Evolutionary conservation across 768 basidiomycete genomes (phyloP), one percentile per base, ranked within the genome.

Genomic region (Lepiota brunneoincarnata): DNA sequence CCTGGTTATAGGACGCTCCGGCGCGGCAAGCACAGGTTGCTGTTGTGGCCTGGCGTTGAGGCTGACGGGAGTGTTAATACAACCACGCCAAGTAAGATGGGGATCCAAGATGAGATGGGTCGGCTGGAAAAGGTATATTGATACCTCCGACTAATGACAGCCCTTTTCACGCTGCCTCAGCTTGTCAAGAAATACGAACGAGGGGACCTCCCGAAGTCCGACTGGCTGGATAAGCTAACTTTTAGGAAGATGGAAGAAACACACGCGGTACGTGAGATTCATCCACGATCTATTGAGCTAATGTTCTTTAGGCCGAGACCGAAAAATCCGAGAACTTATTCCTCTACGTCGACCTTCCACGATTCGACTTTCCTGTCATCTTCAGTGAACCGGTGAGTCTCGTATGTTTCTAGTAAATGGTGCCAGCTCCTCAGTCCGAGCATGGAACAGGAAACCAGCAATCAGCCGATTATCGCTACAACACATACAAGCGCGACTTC

Each of bases 321-420:
- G 86, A 86, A 59, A 95, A 93, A 68, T 96, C 94, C 0, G 86
- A 94, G 55, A 91, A 93, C 62, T 75, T 98, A n/a, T 98, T 91
- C 67, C 80, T 98, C 10, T 98, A 98, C 68, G 86, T 98, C 40
- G 97, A 98, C 72, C 68, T 98, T 21, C 97, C 95, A 1, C 83
- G 93, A 34, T 99, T 98, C 65, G 96, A 98, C 66, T 98, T 98
- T 65, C 97, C 97, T 0, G 89, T 99, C 17, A 87, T 98, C 51
- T 99, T 90, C 68, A 91, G 88, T 59, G 96, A 99, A 72, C 83
- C 89, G 7, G 91, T 89, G 38, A 60, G 86, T 74, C 9, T 18
- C 36, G 9, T 14, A 21, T 1, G 21, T 37, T 34, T 7, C 35
- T 38, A 23, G 10, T 17, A 4, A 4, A 21, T 4, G 14, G 10